These are phyloP conservation scores for Leishmania mexicana DNA, from an alignment of 208 protist genomes.

Conservation along the genomic window DNA sequence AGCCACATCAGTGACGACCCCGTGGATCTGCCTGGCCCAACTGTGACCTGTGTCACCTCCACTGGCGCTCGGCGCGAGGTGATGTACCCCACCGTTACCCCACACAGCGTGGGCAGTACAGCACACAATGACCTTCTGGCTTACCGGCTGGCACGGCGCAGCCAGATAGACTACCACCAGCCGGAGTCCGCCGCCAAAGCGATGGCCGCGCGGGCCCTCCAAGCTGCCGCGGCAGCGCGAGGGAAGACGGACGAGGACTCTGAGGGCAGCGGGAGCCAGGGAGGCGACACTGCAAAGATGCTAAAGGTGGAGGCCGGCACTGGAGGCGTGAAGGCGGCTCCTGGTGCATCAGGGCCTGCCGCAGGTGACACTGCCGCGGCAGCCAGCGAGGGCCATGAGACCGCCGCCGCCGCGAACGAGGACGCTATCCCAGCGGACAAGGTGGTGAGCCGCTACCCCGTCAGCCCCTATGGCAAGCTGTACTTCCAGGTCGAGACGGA, in stretches of 20 bases:
- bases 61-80: constrained; percentile 25
- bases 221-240: constrained; percentile 18
- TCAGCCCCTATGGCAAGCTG: constrained; percentile 79
- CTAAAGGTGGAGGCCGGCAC: constrained; percentile 15
- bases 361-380: background rate
- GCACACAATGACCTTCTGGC: constrained; percentile 16
- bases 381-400: constrained; percentile 2
- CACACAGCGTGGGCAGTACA: constrained; percentile 1
- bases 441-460: constrained; percentile 68
- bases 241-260: constrained; percentile 19
- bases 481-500: constrained; percentile 92
- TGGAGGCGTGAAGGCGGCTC: constrained; percentile 5
- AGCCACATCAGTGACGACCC: background rate
- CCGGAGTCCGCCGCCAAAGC: constrained; percentile 40
- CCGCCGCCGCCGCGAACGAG: constrained; percentile 18
- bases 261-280: constrained; percentile 2
- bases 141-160: constrained; percentile 45
- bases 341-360: background rate
- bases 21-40: constrained; percentile 13
- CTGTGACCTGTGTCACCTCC: constrained; percentile 20
- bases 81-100: constrained; percentile 22
- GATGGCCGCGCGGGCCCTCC: constrained; percentile 23
- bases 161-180: constrained; percentile 79
- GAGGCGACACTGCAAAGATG: constrained; percentile 4
- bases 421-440: constrained; percentile 19